A percentile compares a stretch with the other conserved stretches of the same genome.
Evolutionary conservation across 2,329 filamentous ascomycete genomes (phyloP).

Genomic region (Phialophora expanda): DNA sequence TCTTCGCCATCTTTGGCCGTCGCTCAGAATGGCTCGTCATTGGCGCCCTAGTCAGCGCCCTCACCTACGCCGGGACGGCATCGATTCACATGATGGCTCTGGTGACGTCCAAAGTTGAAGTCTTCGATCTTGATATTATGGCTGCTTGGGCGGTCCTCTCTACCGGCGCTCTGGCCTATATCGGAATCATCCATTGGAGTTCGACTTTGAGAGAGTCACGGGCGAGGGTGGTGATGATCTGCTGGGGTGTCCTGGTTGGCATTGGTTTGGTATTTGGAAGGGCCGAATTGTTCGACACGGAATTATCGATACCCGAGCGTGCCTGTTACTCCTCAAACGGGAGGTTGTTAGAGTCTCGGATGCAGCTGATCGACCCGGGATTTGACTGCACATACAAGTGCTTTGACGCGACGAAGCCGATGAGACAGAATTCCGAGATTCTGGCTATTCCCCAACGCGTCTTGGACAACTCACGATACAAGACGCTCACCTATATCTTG

Average conservation of each 20-base stretch:
- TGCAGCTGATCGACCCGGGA: constrained; percentile 32
- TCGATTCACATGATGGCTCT: constrained; percentile 41
- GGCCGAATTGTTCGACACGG: constrained; percentile 35
- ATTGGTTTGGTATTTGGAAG: constrained; percentile 37
- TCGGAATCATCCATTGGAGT: constrained; percentile 40
- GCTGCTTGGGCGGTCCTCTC: constrained; percentile 41
- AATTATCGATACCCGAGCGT: constrained; percentile 30
- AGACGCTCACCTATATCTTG: constrained; percentile 31
- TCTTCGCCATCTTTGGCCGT: constrained; percentile 41
- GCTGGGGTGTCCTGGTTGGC: constrained; percentile 39
- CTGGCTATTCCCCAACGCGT: constrained; percentile 36
- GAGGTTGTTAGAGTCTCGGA: constrained; percentile 34
- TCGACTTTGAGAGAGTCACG: constrained; percentile 37
- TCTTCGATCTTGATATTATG: constrained; percentile 41
- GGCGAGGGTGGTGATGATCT: constrained; percentile 37
- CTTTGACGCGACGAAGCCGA: constrained; percentile 36
- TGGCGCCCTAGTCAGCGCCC: constrained; percentile 41
- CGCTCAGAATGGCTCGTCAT: constrained; percentile 42
- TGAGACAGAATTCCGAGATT: constrained; percentile 37
- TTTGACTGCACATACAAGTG: constrained; percentile 43
- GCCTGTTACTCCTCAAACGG: constrained; percentile 38
- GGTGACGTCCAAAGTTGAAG: constrained; percentile 33
- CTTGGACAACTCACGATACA: constrained; percentile 34
- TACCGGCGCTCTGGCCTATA: constrained; percentile 39
- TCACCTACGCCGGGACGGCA: constrained; percentile 41